Percentiles rank a stretch among this genome's conserved stretches.
Conservation (phyloP, 2,329 filamentous ascomycete species). For the Alternaria viburni region DNA sequence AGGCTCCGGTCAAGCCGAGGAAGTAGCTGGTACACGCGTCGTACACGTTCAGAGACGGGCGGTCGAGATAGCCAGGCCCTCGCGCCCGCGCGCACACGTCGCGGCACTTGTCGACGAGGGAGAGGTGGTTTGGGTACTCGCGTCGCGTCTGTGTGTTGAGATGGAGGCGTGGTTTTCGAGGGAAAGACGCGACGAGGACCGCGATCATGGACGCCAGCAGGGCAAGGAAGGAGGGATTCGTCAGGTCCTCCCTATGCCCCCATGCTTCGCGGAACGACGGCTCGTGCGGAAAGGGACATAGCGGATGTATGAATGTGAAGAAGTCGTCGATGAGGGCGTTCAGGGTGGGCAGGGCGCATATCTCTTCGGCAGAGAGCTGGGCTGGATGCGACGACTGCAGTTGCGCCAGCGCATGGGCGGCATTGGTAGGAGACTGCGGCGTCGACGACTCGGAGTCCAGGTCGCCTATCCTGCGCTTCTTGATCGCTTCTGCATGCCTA, state of each 20-base stretch:
- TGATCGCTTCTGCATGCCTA: slow-evolving; percentile 70
- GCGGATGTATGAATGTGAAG: slow-evolving; percentile 81
- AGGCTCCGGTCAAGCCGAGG: slow-evolving; percentile 69
- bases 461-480: slow-evolving; percentile 63
- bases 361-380: slow-evolving; percentile 67
- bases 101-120: slow-evolving; percentile 73
- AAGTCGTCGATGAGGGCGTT: slow-evolving; percentile 78
- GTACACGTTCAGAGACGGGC: slow-evolving; percentile 61
- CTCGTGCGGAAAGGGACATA: slow-evolving; percentile 79
- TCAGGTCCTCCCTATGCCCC: slow-evolving; percentile 69
- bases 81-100: slow-evolving; percentile 72
- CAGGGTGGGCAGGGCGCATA: slow-evolving; percentile 72
- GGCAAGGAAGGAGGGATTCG: slow-evolving; percentile 70
- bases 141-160: slow-evolving; percentile 71
- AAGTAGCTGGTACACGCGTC: slow-evolving; percentile 79
- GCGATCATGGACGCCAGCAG: slow-evolving; percentile 77
- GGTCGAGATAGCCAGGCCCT: slow-evolving; percentile 64
- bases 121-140: slow-evolving; percentile 71
- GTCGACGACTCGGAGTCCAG: slow-evolving; percentile 50
- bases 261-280: slow-evolving; percentile 76
- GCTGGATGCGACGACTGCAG: slow-evolving; percentile 54
- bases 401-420: slow-evolving; percentile 59
- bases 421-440: slow-evolving; percentile 60
- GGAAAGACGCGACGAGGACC: slow-evolving; percentile 76
- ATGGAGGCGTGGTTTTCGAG: slow-evolving; percentile 71